Conservation (phyloP, 495 filamentous ascomycete species). For the Penicillium diatomitis region DNA sequence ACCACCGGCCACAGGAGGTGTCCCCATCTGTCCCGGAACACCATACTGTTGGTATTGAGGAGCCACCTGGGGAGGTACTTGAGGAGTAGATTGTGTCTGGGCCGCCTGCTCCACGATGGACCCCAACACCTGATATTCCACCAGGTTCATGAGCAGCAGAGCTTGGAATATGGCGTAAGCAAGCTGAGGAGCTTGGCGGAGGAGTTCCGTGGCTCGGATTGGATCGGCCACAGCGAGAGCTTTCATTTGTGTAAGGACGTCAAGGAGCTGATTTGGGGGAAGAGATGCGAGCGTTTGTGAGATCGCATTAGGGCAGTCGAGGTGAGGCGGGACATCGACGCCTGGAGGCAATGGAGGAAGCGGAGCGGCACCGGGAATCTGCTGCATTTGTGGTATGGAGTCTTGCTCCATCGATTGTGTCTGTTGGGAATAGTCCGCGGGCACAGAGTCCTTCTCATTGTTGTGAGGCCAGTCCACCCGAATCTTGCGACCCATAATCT, state of each 20-base stretch:
- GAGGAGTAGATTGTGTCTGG: slow-evolving; percentile 26
- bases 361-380: slow-evolving; percentile 22
- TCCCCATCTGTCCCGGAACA: slow-evolving; percentile 38
- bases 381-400: slow-evolving; percentile 15
- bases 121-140: slow-evolving; percentile 55
- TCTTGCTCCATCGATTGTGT: slow-evolving; percentile 18
- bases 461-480: slow-evolving; percentile 94
- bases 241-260: slow-evolving; percentile 94
- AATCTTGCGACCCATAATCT: slow-evolving; percentile 90
- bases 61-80: slow-evolving; percentile 20
- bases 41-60: slow-evolving; percentile 27
- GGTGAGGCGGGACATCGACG: slow-evolving; percentile 66
- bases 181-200: slow-evolving; percentile 84
- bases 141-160: slow-evolving; percentile 83
- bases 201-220: slow-evolving; percentile 73
- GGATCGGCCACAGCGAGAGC: slow-evolving; percentile 72
- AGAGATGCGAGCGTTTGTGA: slow-evolving; percentile 79
- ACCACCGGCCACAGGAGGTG: slow-evolving; percentile 49
- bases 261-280: slow-evolving; percentile 80
- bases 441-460: slow-evolving; percentile 64
- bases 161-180: slow-evolving; percentile 95
- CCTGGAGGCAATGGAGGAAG: slow-evolving; percentile 80
- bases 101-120: slow-evolving; percentile 49
- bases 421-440: slow-evolving; percentile 39
- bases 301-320: slow-evolving; percentile 84